Evolutionary conservation across 345 rosid genomes (phyloP).

Genomic region (Physaria fendleri): DNA sequence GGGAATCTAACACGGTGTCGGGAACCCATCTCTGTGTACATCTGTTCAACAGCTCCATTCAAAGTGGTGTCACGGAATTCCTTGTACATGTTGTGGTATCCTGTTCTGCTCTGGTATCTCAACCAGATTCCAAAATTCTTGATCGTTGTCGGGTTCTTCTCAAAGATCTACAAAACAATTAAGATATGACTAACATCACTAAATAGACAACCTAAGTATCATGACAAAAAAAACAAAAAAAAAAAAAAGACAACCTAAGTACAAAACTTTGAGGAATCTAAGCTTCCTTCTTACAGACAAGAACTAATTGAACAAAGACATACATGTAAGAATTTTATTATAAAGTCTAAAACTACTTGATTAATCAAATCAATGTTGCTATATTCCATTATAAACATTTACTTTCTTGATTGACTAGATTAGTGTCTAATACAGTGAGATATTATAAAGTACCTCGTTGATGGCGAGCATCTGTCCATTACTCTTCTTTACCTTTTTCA

Average conservation of each 20-base stretch:
- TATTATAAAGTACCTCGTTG: constrained; percentile 36
- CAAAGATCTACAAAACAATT: constrained; percentile 37
- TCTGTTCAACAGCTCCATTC: constrained; percentile 62
- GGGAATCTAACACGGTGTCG: constrained; percentile 65
- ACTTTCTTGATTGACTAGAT: not conserved
- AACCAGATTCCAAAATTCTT: constrained; percentile 63
- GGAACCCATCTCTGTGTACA: constrained; percentile 71
- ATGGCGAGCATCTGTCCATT: constrained; percentile 56
- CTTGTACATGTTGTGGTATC: constrained; percentile 74
- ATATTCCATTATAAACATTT: not conserved
- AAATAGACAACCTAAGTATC: too few relatives aligned
- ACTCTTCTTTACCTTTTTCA: constrained; percentile 54
- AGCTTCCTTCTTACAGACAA: not conserved
- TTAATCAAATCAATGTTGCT: not conserved
- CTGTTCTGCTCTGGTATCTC: constrained; percentile 55
- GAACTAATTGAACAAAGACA: not conserved
- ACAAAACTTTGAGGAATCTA: not conserved
- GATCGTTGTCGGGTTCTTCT: constrained; percentile 58
- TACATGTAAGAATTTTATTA: not conserved
- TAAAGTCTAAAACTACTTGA: not conserved
- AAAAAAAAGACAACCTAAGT: too few relatives aligned
- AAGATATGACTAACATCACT: not conserved
- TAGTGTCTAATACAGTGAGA: not conserved
- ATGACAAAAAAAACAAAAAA: too few relatives aligned
- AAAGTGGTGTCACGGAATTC: constrained; percentile 54